phyloP scores from a whole-genome alignment of 768 basidiomycete genomes.

The Inosperma sp. region DNA sequence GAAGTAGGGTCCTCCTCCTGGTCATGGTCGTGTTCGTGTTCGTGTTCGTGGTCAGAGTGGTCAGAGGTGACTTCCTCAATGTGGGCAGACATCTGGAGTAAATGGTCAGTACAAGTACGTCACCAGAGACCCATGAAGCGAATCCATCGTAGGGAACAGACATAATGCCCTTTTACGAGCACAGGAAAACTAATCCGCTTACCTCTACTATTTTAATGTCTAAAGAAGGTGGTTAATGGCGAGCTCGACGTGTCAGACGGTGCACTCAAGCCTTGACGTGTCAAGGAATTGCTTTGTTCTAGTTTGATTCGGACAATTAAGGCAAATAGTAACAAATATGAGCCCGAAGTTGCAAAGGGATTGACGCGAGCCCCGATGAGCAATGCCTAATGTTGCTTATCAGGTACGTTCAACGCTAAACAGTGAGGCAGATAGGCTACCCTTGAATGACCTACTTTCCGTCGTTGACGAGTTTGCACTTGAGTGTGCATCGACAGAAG shows the following conservation, averaged over 20 bases:
- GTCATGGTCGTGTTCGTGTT: constrained; percentile 49
- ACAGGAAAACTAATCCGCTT: constrained; percentile 13
- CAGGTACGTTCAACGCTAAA: constrained; percentile 59
- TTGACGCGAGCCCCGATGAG: constrained; percentile 1
- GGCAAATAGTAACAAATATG: constrained; percentile 7
- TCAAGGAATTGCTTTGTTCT: constrained; percentile 30
- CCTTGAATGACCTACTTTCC: constrained; percentile 46
- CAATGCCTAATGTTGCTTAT: constrained; percentile 39
- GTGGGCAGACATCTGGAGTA: constrained; percentile 65
- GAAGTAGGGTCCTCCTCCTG: constrained; percentile 83
- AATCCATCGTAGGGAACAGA: constrained; percentile 32
- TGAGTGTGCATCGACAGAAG: constrained; percentile 44
- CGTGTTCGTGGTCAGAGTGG: constrained; percentile 65
- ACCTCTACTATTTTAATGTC: constrained; percentile 27
- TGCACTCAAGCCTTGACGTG: constrained; percentile 24
- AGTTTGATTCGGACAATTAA: constrained; percentile 26
- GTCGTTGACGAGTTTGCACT: constrained; percentile 53
- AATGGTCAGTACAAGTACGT: constrained; percentile 11
- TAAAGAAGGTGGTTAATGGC: constrained; percentile 18
- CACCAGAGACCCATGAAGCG: constrained; percentile 25
- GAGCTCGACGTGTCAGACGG: constrained; percentile 37
- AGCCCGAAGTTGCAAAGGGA: background rate
- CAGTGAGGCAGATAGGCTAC: constrained; percentile 44
- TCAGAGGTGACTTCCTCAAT: constrained; percentile 83
- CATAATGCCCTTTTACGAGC: constrained; percentile 1